These are phyloP conservation scores for Coemansia guatemalensis DNA, from an alignment of 192 early-diverging fungal species.

Conservation along the genomic window DNA sequence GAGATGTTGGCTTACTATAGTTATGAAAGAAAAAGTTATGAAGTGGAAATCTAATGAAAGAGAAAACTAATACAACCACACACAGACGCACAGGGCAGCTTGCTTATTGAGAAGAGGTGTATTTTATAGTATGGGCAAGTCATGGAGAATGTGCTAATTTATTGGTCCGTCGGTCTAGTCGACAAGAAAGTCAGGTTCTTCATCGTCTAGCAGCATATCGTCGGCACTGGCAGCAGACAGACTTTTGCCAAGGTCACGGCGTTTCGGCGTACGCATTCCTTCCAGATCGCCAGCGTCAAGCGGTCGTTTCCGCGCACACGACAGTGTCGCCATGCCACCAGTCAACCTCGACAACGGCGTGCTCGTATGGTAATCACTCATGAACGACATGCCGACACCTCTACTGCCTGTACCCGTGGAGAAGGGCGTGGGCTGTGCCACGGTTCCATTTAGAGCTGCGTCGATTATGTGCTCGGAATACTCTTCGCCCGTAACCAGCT, in stretches of 20 bases:
- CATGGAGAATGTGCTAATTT: background rate
- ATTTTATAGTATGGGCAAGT: background rate
- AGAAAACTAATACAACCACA: no score
- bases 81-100: background rate
- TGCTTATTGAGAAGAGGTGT: background rate
- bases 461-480: conserved; percentile 9
- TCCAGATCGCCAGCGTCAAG: background rate
- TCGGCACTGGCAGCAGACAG: background rate
- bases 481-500: conserved; percentile 10
- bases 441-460: background rate
- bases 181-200: conserved; percentile 16
- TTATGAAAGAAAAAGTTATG: no score
- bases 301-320: conserved; percentile 6
- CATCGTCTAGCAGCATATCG: conserved; percentile 5
- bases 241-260: background rate
- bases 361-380: conserved; percentile 6
- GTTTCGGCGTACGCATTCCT: background rate
- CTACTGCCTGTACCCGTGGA: background rate
- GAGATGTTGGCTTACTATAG: background rate
- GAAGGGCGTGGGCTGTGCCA: background rate
- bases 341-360: conserved; percentile 2
- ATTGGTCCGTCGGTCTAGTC: conserved; percentile 9
- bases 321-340: conserved; percentile 1
- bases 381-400: conserved; percentile 8
- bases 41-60: no score